phyloP scores from a whole-genome alignment of 179 eudicot genomes.

The Camellia oleifera region DNA sequence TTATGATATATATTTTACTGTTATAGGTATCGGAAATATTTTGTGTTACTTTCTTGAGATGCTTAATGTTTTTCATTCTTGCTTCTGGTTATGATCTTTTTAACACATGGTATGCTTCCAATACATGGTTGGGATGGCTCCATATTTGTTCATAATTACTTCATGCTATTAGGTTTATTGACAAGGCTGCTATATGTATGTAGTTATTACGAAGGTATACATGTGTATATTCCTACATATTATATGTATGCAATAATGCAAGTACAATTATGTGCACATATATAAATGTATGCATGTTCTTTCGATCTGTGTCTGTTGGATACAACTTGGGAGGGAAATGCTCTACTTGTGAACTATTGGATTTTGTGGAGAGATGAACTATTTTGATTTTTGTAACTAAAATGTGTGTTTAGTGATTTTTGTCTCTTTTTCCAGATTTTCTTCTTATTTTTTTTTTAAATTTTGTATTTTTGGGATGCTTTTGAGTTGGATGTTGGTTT shows the following conservation, averaged over 20 bases:
- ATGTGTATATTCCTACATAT: not conserved
- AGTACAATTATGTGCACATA: not conserved
- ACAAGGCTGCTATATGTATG: not conserved
- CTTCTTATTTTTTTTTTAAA: no score
- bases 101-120: not conserved
- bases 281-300: not conserved
- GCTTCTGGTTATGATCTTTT: constrained; percentile 13
- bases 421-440: no score
- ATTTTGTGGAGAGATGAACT: not conserved
- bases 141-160: not conserved
- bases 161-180: not conserved
- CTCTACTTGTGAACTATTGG: not conserved
- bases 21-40: not conserved
- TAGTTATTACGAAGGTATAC: not conserved
- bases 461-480: not conserved
- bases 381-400: not conserved
- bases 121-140: constrained; percentile 9
- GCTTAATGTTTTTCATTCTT: not conserved
- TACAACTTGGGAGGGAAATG: not conserved
- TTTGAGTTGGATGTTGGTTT: not conserved
- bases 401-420: not conserved
- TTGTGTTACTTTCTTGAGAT: not conserved
- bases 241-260: not conserved
- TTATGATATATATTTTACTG: not conserved
- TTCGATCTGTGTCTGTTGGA: not conserved